These are phyloP conservation scores for Leishmania lainsoni DNA, from an alignment of 208 protist genomes.

Conservation along the genomic window DNA sequence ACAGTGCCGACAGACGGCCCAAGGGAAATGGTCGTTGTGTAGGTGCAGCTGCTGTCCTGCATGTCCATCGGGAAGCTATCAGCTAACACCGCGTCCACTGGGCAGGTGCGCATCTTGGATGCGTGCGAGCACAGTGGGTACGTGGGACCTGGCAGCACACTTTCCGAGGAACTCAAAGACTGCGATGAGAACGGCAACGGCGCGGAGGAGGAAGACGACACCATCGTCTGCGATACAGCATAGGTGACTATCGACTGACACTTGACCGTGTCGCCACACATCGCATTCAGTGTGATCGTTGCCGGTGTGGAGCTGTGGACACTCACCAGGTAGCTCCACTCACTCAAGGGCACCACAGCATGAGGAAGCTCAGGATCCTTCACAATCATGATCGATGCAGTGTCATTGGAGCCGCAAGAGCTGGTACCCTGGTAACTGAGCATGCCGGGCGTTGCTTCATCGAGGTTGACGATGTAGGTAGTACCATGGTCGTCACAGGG, in stretches of 20 bases:
- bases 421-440: constrained; percentile 10
- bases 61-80: constrained; percentile 42
- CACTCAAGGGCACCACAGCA: constrained; percentile 29
- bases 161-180: constrained; percentile 4
- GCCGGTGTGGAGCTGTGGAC: constrained; percentile 17
- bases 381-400: constrained; percentile 17
- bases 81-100: constrained; percentile 12
- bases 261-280: constrained; percentile 35
- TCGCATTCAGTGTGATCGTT: constrained; percentile 45
- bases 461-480: background rate
- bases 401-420: constrained; percentile 17
- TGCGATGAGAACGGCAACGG: background rate
- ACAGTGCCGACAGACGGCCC: constrained; percentile 27
- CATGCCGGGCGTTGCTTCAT: background rate
- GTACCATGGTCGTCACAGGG: constrained; percentile 23
- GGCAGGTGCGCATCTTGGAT: constrained; percentile 28
- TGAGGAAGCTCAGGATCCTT: constrained; percentile 11
- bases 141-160: background rate
- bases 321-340: constrained; percentile 47
- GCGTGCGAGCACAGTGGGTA: constrained; percentile 25
- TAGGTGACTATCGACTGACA: constrained; percentile 35
- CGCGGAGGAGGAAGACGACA: background rate
- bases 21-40: constrained; percentile 30
- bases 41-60: constrained; percentile 27
- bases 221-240: background rate